Percentiles rank a stretch among this genome's conserved stretches.
Evolutionary conservation across 2,329 filamentous ascomycete genomes (phyloP).

Genomic region (Aspergillus puulaauensis): DNA sequence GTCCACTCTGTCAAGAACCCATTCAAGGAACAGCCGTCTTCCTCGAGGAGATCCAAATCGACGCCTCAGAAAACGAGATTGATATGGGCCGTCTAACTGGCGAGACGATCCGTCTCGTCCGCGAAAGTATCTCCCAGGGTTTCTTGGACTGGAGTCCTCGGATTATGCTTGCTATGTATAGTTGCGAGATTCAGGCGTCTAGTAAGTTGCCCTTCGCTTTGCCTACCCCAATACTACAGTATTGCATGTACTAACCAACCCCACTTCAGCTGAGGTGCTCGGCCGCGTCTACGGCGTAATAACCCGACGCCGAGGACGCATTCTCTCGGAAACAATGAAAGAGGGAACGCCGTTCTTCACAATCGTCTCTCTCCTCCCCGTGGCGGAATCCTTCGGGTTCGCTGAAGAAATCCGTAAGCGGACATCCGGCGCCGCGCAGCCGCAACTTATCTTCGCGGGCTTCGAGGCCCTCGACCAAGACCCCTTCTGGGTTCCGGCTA

Average conservation of each 20-base stretch:
- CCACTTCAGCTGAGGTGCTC: slow-evolving; percentile 72
- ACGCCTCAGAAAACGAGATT: slow-evolving; percentile 52
- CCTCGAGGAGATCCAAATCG: slow-evolving; percentile 73
- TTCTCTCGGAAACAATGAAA: slow-evolving; percentile 87
- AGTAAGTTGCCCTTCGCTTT: slow-evolving; percentile 52
- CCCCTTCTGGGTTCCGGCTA: slow-evolving; percentile 96
- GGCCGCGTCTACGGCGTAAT: slow-evolving; percentile 96
- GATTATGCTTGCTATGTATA: slow-evolving; percentile 97
- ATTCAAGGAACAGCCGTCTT: slow-evolving; percentile 91
- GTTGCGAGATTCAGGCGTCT: slow-evolving; percentile 93
- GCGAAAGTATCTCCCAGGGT: slow-evolving; percentile 76
- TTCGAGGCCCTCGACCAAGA: slow-evolving; percentile 94
- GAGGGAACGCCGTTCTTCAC: slow-evolving; percentile 97
- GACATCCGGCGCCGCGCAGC: slow-evolving; percentile 84
- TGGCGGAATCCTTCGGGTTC: slow-evolving; percentile 95
- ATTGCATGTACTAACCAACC: slow-evolving; percentile 4
- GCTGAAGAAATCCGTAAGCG: slow-evolving; percentile 94
- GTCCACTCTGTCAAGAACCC: slow-evolving; percentile 88
- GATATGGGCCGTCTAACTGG: slow-evolving; percentile 80
- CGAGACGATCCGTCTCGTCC: slow-evolving; percentile 87
- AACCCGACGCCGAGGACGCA: slow-evolving; percentile 85
- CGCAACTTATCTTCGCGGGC: slow-evolving; percentile 89
- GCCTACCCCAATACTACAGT: neutral
- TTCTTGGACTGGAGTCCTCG: slow-evolving; percentile 96
- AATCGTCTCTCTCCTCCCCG: slow-evolving; percentile 81